These are phyloP conservation scores for Vaccinium vitisidaea DNA, from an alignment of 148 eudicot genomes.

Conservation along the genomic window DNA sequence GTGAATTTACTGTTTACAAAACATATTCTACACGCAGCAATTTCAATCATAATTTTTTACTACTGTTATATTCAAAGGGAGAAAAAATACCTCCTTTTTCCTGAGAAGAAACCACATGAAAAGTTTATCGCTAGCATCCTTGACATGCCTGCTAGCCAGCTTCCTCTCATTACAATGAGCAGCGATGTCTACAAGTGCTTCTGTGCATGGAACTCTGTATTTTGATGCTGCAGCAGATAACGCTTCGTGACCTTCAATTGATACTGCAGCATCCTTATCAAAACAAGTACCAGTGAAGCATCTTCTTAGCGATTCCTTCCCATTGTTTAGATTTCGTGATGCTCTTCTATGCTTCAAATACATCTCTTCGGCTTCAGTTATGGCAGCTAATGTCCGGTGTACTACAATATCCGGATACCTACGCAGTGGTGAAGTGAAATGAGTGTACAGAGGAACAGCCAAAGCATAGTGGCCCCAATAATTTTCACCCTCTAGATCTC, in stretches of 20 bases:
- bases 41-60: background rate
- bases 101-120: conserved; percentile 78
- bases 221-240: conserved; percentile 58
- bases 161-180: conserved; percentile 71
- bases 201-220: conserved; percentile 50
- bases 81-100: conserved; percentile 61
- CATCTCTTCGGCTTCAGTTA: conserved; percentile 70
- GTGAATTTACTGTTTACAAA: background rate
- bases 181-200: conserved; percentile 60
- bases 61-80: background rate
- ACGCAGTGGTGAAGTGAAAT: conserved; percentile 91
- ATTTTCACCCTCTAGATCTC: conserved; percentile 51
- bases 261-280: conserved; percentile 44
- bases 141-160: conserved; percentile 68
- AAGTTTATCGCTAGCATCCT: conserved; percentile 78
- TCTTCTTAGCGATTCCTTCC: conserved; percentile 24
- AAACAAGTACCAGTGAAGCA: conserved; percentile 65
- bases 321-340: conserved; percentile 14
- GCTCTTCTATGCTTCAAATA: conserved; percentile 37
- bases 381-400: conserved; percentile 72
- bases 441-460: conserved; percentile 86
- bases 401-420: conserved; percentile 89
- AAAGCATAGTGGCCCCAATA: conserved; percentile 86
- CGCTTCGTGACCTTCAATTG: conserved; percentile 52
- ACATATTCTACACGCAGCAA: background rate